Evolutionary conservation across 805 yeast species (phyloP).

Genomic region (Saccharomycopsis lassenensis): DNA sequence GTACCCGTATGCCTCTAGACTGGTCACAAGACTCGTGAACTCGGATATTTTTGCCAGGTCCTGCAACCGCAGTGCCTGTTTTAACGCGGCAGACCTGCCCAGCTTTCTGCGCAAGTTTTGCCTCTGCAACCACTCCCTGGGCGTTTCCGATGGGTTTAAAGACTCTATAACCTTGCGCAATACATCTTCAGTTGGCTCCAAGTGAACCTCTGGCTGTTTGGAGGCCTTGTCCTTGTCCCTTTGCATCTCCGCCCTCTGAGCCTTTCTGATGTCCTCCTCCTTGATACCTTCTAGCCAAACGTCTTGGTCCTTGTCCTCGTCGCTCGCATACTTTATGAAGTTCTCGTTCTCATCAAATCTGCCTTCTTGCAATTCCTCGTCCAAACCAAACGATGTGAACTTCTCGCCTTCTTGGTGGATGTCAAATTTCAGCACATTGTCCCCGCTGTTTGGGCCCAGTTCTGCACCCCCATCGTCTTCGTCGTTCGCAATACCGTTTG

Average conservation of each 20-base stretch:
- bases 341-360: conserved; percentile 52
- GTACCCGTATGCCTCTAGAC: conserved; percentile 30
- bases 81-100: conserved; percentile 14
- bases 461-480: conserved; percentile 1
- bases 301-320: conserved; percentile 28
- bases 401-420: conserved; percentile 38
- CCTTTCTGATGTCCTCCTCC: conserved; percentile 27
- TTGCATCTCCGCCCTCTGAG: conserved; percentile 28
- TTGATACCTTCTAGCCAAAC: conserved; percentile 29
- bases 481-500: conserved; percentile 6
- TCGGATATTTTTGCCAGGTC: conserved; percentile 25
- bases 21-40: conserved; percentile 38
- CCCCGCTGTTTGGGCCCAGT: conserved; percentile 2
- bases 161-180: conserved; percentile 28
- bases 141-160: conserved; percentile 49
- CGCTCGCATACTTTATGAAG: conserved; percentile 34
- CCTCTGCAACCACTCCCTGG: conserved; percentile 43
- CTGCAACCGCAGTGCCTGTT: conserved; percentile 17
- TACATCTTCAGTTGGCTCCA: conserved; percentile 20
- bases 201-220: conserved; percentile 20
- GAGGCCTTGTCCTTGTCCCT: conserved; percentile 9
- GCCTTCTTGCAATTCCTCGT: conserved; percentile 49
- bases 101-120: conserved; percentile 8
- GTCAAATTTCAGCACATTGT: conserved; percentile 14
- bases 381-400: conserved; percentile 53